These are phyloP conservation scores for Fusarium redolens DNA, from an alignment of 2,329 filamentous ascomycete genomes.

Conservation along the genomic window DNA sequence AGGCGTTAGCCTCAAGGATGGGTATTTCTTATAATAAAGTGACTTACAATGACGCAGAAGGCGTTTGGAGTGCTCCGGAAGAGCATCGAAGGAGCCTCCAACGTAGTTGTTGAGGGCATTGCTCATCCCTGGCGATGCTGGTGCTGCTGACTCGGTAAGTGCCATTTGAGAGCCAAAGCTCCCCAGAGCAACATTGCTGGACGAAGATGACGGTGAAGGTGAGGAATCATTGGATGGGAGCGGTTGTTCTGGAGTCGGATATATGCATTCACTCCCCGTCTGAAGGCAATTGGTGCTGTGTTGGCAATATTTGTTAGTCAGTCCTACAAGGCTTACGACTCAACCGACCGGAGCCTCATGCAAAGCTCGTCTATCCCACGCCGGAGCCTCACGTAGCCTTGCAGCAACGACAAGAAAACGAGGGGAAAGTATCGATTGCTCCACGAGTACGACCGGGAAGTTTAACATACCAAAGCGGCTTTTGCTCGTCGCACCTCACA, in stretches of 20 bases:
- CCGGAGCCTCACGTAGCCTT: slow-evolving; percentile 36
- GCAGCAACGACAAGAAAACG: slow-evolving; percentile 29
- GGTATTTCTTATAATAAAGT: not conserved
- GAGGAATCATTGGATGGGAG: slow-evolving; percentile 43
- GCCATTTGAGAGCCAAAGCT: slow-evolving; percentile 28
- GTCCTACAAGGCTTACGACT: slow-evolving; percentile 17
- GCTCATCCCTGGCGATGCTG: slow-evolving; percentile 31
- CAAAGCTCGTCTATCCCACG: slow-evolving; percentile 39
- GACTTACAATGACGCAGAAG: slow-evolving; percentile 47
- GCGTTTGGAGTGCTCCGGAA: slow-evolving; percentile 47
- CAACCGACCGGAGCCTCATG: slow-evolving; percentile 25
- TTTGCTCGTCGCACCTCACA: slow-evolving; percentile 59
- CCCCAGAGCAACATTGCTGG: slow-evolving; percentile 26
- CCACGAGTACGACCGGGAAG: slow-evolving; percentile 18
- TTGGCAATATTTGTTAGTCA: slow-evolving; percentile 41
- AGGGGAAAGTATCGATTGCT: slow-evolving; percentile 23
- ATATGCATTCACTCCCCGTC: slow-evolving; percentile 57
- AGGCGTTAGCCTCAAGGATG: slow-evolving; percentile 20
- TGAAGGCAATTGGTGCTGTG: slow-evolving; percentile 59
- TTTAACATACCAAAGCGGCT: slow-evolving; percentile 57
- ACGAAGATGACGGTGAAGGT: slow-evolving; percentile 33
- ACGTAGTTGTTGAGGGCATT: slow-evolving; percentile 46
- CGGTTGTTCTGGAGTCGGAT: slow-evolving; percentile 45
- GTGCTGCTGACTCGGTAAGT: slow-evolving; percentile 23
- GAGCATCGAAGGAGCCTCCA: slow-evolving; percentile 47